Percentiles rank a stretch among this genome's conserved stretches.
Evolutionary conservation across 148 eudicot species (phyloP).

Genomic region (Rhododendron griersonianum): DNA sequence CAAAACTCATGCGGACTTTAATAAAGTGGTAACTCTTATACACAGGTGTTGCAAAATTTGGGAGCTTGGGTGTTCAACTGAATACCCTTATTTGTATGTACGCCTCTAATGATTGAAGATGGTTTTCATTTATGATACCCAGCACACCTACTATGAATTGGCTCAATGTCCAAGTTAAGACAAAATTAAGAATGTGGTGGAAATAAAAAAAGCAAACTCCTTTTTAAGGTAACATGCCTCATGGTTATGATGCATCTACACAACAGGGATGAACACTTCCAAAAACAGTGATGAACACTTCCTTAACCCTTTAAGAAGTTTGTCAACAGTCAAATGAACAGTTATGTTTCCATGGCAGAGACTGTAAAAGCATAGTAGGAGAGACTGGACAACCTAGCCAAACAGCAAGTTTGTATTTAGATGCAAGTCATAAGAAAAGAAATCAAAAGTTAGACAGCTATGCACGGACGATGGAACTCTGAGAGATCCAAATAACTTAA

Average conservation of each 20-base stretch:
- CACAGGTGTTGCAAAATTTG: too few relatives aligned
- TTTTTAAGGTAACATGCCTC: not conserved
- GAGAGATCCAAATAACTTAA: not conserved
- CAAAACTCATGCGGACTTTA: not conserved
- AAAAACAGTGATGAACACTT: not conserved
- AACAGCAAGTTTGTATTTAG: not conserved
- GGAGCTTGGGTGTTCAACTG: too few relatives aligned
- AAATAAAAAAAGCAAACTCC: not conserved
- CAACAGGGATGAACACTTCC: not conserved
- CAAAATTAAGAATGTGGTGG: not conserved
- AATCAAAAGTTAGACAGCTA: not conserved
- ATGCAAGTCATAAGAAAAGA: not conserved
- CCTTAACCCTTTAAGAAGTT: not conserved
- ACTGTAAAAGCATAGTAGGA: not conserved
- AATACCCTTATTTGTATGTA: too few relatives aligned
- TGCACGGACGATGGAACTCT: not conserved
- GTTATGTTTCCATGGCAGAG: not conserved
- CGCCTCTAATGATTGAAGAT: not conserved
- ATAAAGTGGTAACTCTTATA: not conserved
- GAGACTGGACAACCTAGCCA: not conserved
- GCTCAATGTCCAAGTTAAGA: not conserved
- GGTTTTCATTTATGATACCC: not conserved
- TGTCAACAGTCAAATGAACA: not conserved
- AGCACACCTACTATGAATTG: not conserved
- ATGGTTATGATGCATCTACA: not conserved